Evolutionary conservation across 1,284 basidiomycete species (phyloP).

Genomic region (Pascua guehoae): DNA sequence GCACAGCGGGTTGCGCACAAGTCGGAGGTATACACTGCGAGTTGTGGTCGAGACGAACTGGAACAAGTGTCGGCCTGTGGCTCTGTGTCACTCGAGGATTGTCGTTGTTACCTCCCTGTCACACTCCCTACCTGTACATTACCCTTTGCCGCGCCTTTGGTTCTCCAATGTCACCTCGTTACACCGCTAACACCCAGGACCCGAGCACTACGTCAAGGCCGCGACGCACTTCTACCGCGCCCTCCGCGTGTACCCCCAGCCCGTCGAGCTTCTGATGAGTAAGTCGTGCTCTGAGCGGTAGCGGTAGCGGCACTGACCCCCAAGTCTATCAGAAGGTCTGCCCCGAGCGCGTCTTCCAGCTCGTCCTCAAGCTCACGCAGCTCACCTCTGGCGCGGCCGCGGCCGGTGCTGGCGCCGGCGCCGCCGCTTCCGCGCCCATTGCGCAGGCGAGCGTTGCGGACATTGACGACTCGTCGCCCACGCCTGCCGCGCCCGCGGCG

Average conservation of each 20-base stretch:
- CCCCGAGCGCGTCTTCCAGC: slow-evolving; percentile 78
- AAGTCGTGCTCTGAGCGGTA: slow-evolving; percentile 13
- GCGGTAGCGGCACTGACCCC: not conserved
- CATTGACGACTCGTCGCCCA: slow-evolving; percentile 8
- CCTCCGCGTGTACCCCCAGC: slow-evolving; percentile 88
- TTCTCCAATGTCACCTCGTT: not conserved
- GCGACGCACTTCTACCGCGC: slow-evolving; percentile 91
- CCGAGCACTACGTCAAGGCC: slow-evolving; percentile 68
- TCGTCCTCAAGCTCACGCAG: slow-evolving; percentile 77
- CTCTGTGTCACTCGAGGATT: no score
- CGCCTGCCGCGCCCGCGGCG: slow-evolving; percentile 2
- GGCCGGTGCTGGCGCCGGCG: slow-evolving; percentile 6
- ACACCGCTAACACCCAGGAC: slow-evolving; percentile 55
- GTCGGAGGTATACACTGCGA: not conserved
- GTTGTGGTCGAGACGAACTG: not conserved
- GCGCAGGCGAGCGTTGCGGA: slow-evolving; percentile 6
- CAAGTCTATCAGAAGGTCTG: slow-evolving; percentile 89
- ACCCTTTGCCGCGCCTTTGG: not conserved
- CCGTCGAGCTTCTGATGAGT: slow-evolving; percentile 80
- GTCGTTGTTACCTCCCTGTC: no score
- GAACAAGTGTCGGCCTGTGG: no score
- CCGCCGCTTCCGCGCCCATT: slow-evolving; percentile 1
- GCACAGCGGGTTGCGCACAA: not conserved
- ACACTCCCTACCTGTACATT: not conserved
- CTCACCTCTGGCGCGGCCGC: slow-evolving; percentile 18